Base-by-base conservation (phyloP, 1,284 basidiomycete genomes). In the Microbotryum saponariae region DNA sequence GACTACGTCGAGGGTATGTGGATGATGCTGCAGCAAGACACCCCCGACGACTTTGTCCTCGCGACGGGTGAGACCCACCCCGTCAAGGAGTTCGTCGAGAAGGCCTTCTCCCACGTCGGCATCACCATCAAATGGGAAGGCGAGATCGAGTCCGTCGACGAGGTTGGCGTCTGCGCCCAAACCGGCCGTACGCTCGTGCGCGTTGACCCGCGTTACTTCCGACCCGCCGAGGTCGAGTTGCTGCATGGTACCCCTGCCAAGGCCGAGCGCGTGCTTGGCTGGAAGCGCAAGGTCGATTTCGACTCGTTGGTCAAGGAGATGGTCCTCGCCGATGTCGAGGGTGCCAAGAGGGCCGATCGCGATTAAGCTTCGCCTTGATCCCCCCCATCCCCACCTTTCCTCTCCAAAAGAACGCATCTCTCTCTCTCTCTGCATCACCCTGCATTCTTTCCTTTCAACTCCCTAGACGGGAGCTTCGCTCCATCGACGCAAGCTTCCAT, bases 61-160 rank as follows among this genome's bases (percentile, higher is more conserved):
- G 91, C 91, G 0, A 93, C 89, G 1, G 89, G 89, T 42, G 90
- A 93, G 79, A 93, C 89, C 31, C 91, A 94, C 75, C 84, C 83
- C 51, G 91, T 94, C 37, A 84, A 88, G 56, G 89, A 92, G 76
- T 93, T 85, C 71, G 88, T 93, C 65, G 85, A 91, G 74, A 89
- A 88, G 76, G 76, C 91, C 23, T 94, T 94, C 74, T 77, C 70
- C 8, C 77, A 82, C 51, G 81, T 89, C 31, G 85, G 82, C 47
- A 84, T 84, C 49, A 72, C 80, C 52, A 78, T 71, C 54, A 86
- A 85, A 63, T 93, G 91, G 91, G 80, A 84, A 66, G 86, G 86
- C 25, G 73, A 76, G 42, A 88, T 85, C 21, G 71, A 72, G 56
- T 65, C 67, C 25, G 80, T 83, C n/a, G 75, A 86, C 6, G 90